Base-by-base conservation (phyloP, 208 protist species). In the Acanthamoeba lenticulata region DNA sequence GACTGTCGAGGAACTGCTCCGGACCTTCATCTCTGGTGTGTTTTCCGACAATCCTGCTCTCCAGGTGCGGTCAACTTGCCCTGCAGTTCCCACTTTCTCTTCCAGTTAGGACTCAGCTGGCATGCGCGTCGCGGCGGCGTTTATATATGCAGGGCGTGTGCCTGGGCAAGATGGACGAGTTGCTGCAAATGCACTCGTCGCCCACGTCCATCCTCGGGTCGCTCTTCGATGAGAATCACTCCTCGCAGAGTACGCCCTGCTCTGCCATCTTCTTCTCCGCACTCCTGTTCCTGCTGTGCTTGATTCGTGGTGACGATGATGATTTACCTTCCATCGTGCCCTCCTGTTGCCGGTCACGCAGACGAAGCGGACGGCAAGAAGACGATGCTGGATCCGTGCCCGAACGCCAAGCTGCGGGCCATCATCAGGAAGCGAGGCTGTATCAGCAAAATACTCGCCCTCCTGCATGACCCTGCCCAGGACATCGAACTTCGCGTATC, bases 361-460 rank as follows among this genome's bases (percentile, higher is more conserved):
- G 72, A 83, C 29, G 72, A 86, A 57, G 77, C 77, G 13, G 77
- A 86, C 13, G 77, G 77, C 13, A 86, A 86, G 44, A 86, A 86
- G 44, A 86, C 45, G 44, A 86, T 86, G 77, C 77, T 86, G 44
- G 77, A 86, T 24, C 77, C 77, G 29, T 86, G 77, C 13, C 77
- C 77, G n/a, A 86, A 86, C 27, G 27, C 77, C 21, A 86, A 86
- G 44, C 77, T 86, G 42, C 77, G 77, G 34, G 77, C 45, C 6
- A 86, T 86, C 77, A 86, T 86, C 77, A 86, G 77, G 77, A 47
- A 57, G 77, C 77, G 77, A 86, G 77, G 77, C 2, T 86, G 77
- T 40, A 86, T 86, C 40, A 27, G 77, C 40, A 86, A 86, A 36
- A 86, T 86, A 47, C 77, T 86, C 29, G 27, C 42, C 19, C 77